Evolutionary conservation across 2,329 filamentous ascomycete species (phyloP).

Genomic region (Fusarium clavum): DNA sequence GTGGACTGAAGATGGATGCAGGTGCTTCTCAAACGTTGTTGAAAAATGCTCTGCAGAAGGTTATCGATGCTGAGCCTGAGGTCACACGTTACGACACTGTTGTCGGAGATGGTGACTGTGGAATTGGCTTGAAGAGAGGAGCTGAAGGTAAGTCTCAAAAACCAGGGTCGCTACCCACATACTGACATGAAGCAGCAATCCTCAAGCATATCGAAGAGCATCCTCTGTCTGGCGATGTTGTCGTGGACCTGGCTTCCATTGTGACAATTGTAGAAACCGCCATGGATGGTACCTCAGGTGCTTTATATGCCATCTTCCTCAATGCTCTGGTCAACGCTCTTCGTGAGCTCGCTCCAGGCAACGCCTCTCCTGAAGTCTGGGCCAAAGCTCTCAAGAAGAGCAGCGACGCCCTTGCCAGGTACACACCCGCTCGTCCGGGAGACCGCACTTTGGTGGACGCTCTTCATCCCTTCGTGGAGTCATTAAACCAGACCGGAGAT

Average conservation of each 20-base stretch:
- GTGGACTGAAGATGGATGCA: constrained; percentile 66
- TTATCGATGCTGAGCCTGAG: constrained; percentile 76
- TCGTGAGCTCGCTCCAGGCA: constrained; percentile 55
- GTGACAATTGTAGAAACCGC: constrained; percentile 66
- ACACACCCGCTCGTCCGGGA: constrained; percentile 89
- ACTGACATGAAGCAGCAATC: constrained; percentile 57
- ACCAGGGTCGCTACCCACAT: not conserved
- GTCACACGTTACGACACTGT: constrained; percentile 82
- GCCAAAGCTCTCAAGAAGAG: constrained; percentile 77
- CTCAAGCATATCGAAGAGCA: constrained; percentile 61
- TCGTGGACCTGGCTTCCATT: constrained; percentile 64
- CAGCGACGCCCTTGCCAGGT: constrained; percentile 77
- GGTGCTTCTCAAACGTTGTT: constrained; percentile 63
- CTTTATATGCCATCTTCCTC: constrained; percentile 83
- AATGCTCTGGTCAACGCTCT: constrained; percentile 81
- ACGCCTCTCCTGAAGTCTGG: constrained; percentile 60
- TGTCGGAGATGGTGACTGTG: constrained; percentile 91
- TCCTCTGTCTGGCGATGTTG: constrained; percentile 63
- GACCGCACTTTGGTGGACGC: constrained; percentile 94
- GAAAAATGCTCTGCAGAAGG: constrained; percentile 66
- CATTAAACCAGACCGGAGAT: constrained; percentile 72
- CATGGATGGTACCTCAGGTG: constrained; percentile 73
- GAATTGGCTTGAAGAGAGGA: constrained; percentile 85
- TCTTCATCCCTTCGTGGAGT: constrained; percentile 85
- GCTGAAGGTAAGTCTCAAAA: constrained; percentile 72